These are phyloP conservation scores for Pisolithus albus DNA, from an alignment of 768 basidiomycete genomes.

Conservation along the genomic window DNA sequence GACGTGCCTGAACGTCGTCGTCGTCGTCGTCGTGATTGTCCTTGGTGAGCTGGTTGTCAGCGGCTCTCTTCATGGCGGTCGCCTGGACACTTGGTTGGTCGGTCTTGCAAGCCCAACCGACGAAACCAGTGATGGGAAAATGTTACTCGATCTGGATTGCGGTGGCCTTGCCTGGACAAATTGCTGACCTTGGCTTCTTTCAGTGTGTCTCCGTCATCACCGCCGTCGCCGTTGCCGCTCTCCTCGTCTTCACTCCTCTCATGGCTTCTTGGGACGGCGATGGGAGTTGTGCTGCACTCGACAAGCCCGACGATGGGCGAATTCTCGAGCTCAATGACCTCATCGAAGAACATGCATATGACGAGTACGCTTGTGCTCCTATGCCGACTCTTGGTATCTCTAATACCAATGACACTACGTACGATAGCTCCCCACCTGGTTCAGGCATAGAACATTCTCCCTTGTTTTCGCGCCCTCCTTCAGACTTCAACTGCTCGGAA, in stretches of 20 bases:
- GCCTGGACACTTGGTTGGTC: neutral
- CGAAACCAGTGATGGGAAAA: conserved; percentile 8
- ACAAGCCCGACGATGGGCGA: conserved; percentile 44
- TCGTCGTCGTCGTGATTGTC: conserved; percentile 40
- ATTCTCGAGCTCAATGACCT: conserved; percentile 70
- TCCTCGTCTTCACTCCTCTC: neutral
- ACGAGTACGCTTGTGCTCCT: conserved; percentile 48
- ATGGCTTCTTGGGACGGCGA: conserved; percentile 38
- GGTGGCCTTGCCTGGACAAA: too few species aligned
- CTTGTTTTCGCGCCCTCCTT: conserved; percentile 5
- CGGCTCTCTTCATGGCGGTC: conserved; percentile 60
- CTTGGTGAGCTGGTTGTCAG: conserved; percentile 64
- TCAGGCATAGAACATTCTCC: conserved; percentile 15
- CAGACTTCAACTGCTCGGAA: conserved; percentile 32
- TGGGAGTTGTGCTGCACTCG: conserved; percentile 30
- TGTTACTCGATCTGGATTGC: conserved; percentile 13
- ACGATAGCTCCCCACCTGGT: conserved; percentile 12
- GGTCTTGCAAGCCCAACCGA: neutral
- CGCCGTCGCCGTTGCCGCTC: neutral
- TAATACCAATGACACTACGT: neutral
- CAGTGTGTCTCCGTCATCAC: neutral
- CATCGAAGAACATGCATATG: conserved; percentile 67
- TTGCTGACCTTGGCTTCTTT: too few species aligned
- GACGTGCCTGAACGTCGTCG: conserved; percentile 28
- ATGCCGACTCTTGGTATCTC: conserved; percentile 2